Percentiles rank a stretch among this genome's conserved stretches.
Evolutionary conservation across 768 basidiomycete genomes (phyloP).

Genomic region (Boletus reticulatus): DNA sequence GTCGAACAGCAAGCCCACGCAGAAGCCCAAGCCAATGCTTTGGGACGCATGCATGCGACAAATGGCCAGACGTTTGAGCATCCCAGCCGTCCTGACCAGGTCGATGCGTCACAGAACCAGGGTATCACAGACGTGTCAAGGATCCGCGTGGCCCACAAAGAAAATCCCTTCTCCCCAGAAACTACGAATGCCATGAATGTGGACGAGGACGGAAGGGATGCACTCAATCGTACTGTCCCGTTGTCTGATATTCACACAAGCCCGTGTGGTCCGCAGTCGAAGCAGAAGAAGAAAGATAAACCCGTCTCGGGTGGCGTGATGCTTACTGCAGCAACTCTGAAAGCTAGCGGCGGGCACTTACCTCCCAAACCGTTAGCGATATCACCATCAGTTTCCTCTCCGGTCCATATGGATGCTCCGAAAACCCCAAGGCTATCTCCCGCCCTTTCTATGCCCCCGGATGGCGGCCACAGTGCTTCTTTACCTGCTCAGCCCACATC

Average conservation of each 20-base stretch:
- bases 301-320: constrained; percentile 19
- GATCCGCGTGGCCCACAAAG: constrained; percentile 23
- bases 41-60: not conserved
- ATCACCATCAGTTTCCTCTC: not conserved
- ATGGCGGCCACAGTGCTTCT: constrained; percentile 9
- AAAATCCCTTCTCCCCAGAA: not conserved
- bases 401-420: not conserved
- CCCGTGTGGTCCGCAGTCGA: not conserved
- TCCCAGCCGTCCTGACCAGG: not conserved
- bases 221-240: not conserved
- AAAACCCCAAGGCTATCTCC: not conserved
- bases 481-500: constrained; percentile 14
- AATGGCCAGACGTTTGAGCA: constrained; percentile 1
- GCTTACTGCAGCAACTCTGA: constrained; percentile 5
- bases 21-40: constrained; percentile 4
- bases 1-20: constrained; percentile 9
- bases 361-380: not conserved
- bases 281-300: constrained; percentile 3
- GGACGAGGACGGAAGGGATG: not conserved
- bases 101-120: constrained; percentile 22
- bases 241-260: not conserved
- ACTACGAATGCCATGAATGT: not conserved
- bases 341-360: not conserved
- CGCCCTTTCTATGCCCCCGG: constrained; percentile 7
- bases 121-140: constrained; percentile 25